Evolutionary conservation across 2,329 filamentous ascomycete species (phyloP), one percentile per base, ranked within the genome.

Genomic region (Hypomyces perniciosus): DNA sequence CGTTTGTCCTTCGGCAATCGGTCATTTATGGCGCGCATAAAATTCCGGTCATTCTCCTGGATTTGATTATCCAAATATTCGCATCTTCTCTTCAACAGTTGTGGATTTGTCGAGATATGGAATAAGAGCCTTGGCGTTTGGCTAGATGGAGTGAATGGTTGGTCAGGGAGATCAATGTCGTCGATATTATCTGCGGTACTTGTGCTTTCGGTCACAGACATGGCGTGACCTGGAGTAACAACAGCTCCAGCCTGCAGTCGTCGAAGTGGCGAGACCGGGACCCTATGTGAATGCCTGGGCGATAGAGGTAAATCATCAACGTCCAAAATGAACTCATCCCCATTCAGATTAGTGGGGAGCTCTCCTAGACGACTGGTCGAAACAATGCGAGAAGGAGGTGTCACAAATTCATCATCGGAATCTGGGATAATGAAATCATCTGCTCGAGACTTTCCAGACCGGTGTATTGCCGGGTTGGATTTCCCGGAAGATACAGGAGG

Each of bases 321-420:
- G 34, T 49, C 53, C 52, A 52, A 42, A 12, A 44, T 40, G 35
- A 52, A 48, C 13, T 37, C 44, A n/a, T 13, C 54, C 44, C 33
- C 13, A 27, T 13, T 46, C 30, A 2, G 54, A 54, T 29, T 12
- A 34, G 28, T 56, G 42, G n/a, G 44, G 26, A 40, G 55, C 29
- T 35, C 44, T 27, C 26, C 42, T 50, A 31, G 50, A 41, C 13
- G 40, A 34, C 44, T 42, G 29, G 42, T 35, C 46, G 20, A 40
- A 7, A 35, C 54, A 20, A 58, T 61, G 44, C 57, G 58, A 12
- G 63, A 64, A 20, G 60, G 66, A 59, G 49, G 61, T 53, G 59
- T 75, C 37, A 75, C 57, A 39, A 74, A 75, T 40, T 81, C 78
- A 40, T 81, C 79, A 41, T 82, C 79, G 0, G 79, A 83, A 57